These are phyloP conservation scores for Oryza officinalis DNA, from an alignment of 176 grass and related monocot genomes.

Conservation along the genomic window DNA sequence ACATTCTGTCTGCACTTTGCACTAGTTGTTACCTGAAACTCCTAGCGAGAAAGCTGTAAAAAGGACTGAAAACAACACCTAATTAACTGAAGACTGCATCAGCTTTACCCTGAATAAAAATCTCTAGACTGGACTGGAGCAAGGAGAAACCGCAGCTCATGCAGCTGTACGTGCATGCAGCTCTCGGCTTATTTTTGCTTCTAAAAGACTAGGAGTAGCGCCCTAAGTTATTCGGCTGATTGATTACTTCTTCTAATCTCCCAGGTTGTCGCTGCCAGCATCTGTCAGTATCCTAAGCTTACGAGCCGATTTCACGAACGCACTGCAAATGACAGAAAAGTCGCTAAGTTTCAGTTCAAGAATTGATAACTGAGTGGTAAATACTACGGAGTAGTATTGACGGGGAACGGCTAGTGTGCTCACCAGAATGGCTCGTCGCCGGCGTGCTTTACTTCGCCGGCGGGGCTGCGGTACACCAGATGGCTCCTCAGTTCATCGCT, in stretches of 20 bases:
- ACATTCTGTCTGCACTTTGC: slow-evolving; percentile 31
- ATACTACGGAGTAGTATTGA: not conserved
- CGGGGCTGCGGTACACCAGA: slow-evolving; percentile 59
- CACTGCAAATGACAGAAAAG: slow-evolving; percentile 48
- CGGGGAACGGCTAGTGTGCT: slow-evolving; percentile 8
- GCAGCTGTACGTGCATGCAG: slow-evolving; percentile 16
- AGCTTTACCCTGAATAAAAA: slow-evolving; percentile 28
- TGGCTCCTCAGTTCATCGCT: slow-evolving; percentile 54
- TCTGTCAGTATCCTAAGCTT: slow-evolving; percentile 80
- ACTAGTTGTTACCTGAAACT: not conserved
- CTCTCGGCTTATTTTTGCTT: slow-evolving; percentile 42
- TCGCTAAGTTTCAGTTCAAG: not conserved
- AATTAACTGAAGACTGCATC: slow-evolving; percentile 6
- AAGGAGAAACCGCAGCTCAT: slow-evolving; percentile 34
- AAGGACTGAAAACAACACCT: not conserved
- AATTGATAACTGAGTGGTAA: not conserved
- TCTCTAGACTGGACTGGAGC: not conserved
- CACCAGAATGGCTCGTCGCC: slow-evolving; percentile 86
- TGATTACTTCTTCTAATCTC: slow-evolving; percentile 30
- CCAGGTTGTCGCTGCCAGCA: slow-evolving; percentile 57
- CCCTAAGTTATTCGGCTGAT: slow-evolving; percentile 32
- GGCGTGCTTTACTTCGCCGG: slow-evolving; percentile 58
- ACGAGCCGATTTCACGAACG: slow-evolving; percentile 75
- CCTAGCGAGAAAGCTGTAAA: not conserved
- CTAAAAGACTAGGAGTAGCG: not conserved